Evolutionary conservation across 2,329 filamentous ascomycete genomes (phyloP), one percentile per base, ranked within the genome.

Genomic region (Aspergillus transmontanensis): DNA sequence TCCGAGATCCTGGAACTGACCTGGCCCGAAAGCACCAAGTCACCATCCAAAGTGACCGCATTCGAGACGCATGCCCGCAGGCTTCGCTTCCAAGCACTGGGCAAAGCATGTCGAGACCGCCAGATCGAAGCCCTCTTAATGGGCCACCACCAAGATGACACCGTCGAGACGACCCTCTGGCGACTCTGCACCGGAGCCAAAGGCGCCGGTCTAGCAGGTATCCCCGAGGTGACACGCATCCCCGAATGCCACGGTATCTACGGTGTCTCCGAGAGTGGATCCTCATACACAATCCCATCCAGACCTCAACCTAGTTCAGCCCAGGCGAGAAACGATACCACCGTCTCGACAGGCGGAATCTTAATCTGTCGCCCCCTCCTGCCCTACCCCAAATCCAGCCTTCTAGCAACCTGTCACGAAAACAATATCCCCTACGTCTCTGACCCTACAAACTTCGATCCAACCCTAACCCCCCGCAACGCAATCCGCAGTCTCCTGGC

Each of bases 111-210:
- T 73, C 76, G 77, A 19, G 74, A 79, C 1, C 69, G 80, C 6
- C 74, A 79, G 0, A 85, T 91, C 4, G 78, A 77, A 5, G 86
- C 86, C 23, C 75, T 98, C 1, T 84, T 97, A 45, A 81, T 96
- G 32, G 95, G 90, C 4, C 95, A 99, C 74, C 95, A 99, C 75
- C 83, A 86, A 65, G 94, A 97, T 72, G 95, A 99, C 72, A 92
- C 95, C 73, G 90, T 93, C 61, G 95, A 99, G 79, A 97, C 94
- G 0, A 84, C 96, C 4, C 79, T 98, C 56, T 91, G 93, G 88
- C 86, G 95, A 48, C 77, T 98, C 41, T 78, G 89, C 10, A 82
- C 83, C 3, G 88, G 89, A 0, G 90, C 92, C 70, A 81, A 85
- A 2, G 86, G 86, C n/a, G 81, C 85, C n/a, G 93, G 92, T 0